phyloP scores from a whole-genome alignment of 495 filamentous ascomycete species.

The Penicillium coprophilum region DNA sequence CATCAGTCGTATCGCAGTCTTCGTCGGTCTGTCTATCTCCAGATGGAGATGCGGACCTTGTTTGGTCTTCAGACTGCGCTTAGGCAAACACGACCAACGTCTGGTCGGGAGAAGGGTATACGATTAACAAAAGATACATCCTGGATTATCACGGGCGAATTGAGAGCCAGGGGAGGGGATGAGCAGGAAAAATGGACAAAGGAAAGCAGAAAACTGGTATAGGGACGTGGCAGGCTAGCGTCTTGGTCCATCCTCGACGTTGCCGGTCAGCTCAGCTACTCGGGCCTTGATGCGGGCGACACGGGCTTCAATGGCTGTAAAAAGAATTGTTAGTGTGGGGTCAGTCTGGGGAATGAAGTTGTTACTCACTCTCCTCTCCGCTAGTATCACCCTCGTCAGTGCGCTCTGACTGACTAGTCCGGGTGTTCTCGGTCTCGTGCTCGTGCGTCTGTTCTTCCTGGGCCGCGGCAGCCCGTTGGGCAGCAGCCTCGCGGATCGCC shows the following conservation, averaged over 20 bases:
- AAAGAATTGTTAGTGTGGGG: slow-evolving; percentile 24
- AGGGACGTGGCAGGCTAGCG: background rate
- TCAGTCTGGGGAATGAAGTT: background rate
- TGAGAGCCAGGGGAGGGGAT: background rate
- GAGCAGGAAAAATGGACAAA: slow-evolving; percentile 8
- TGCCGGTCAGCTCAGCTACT: slow-evolving; percentile 86
- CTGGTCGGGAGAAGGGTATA: slow-evolving; percentile 18
- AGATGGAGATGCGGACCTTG: background rate
- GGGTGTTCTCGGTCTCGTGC: slow-evolving; percentile 40
- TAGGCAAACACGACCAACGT: slow-evolving; percentile 21
- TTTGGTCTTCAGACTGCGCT: slow-evolving; percentile 10
- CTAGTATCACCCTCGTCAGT: slow-evolving; percentile 84
- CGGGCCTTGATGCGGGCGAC: slow-evolving; percentile 97
- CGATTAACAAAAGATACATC: slow-evolving; percentile 12
- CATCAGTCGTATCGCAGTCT: slow-evolving; percentile 25
- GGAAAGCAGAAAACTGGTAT: background rate
- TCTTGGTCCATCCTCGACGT: slow-evolving; percentile 58
- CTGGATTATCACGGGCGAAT: slow-evolving; percentile 6
- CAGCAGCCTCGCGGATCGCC: slow-evolving; percentile 91
- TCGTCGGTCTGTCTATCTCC: slow-evolving; percentile 14
- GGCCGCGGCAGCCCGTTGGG: slow-evolving; percentile 65
- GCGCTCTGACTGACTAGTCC: slow-evolving; percentile 48
- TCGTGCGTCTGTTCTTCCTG: slow-evolving; percentile 56
- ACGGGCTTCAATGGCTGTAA: slow-evolving; percentile 84
- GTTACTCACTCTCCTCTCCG: slow-evolving; percentile 88